Conservation (phyloP, 2,329 filamentous ascomycete genomes). For the Ophiosphaerella narmari region DNA sequence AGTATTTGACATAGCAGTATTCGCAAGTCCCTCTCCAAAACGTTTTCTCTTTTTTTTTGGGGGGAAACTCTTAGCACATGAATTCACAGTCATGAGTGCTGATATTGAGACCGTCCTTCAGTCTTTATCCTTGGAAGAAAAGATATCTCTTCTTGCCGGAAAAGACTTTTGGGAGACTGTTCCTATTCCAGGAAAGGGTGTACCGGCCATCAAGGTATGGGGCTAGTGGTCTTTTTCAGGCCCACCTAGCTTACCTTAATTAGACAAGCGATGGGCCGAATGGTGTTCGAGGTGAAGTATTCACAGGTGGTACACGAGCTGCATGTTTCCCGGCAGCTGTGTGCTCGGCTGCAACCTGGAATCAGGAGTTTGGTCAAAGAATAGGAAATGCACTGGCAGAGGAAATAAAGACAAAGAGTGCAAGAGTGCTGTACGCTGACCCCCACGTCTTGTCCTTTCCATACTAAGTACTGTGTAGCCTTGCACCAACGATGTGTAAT, state of each 20-base stretch:
- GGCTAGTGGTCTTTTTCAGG: neutral
- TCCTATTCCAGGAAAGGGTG: constrained; percentile 60
- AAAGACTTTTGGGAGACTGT: constrained; percentile 72
- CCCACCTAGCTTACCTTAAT: constrained; percentile 1
- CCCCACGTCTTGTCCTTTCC: no score
- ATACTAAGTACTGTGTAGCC: constrained; percentile 30
- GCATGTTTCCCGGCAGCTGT: constrained; percentile 78
- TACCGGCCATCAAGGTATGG: constrained; percentile 60
- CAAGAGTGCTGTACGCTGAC: constrained; percentile 62
- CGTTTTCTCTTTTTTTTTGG: no score
- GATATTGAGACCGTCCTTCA: constrained; percentile 35
- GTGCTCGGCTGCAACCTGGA: constrained; percentile 72
- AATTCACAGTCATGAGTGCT: constrained; percentile 20
- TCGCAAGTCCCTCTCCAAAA: no score
- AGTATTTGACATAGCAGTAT: neutral
- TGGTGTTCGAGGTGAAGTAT: constrained; percentile 65
- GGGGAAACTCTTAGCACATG: neutral
- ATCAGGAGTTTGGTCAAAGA: constrained; percentile 59
- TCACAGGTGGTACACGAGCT: constrained; percentile 67
- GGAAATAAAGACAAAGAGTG: constrained; percentile 73
- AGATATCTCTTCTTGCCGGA: constrained; percentile 41
- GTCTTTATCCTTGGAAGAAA: constrained; percentile 42
- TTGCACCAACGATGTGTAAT: constrained; percentile 79
- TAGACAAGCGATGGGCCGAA: constrained; percentile 71
- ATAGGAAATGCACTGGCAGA: constrained; percentile 70